phyloP scores from a whole-genome alignment of 306 rosid species.

The Quercus glauca region DNA sequence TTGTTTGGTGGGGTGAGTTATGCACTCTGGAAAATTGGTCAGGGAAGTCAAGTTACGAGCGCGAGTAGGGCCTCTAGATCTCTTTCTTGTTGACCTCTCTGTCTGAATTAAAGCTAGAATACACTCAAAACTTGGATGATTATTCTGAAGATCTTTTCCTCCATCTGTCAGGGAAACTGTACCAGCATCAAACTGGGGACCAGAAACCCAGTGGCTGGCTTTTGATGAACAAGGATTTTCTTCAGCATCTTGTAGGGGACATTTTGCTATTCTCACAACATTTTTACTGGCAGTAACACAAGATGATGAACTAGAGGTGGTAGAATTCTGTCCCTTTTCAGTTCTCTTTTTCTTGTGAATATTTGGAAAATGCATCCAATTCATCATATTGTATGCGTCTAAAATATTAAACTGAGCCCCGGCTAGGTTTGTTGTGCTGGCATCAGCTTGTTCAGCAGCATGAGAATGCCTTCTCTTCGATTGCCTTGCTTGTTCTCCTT shows the following conservation, averaged over 20 bases:
- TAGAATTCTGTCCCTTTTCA: slow-evolving; percentile 35
- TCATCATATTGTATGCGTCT: slow-evolving; percentile 28
- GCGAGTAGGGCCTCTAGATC: slow-evolving; percentile 47
- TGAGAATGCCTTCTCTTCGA: slow-evolving; percentile 31
- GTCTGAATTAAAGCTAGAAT: slow-evolving; percentile 28
- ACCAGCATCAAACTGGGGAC: slow-evolving; percentile 25
- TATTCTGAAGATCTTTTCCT: slow-evolving; percentile 16
- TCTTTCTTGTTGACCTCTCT: slow-evolving; percentile 44
- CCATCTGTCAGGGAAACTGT: slow-evolving; percentile 19
- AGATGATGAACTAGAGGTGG: slow-evolving; percentile 14
- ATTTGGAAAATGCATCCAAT: slow-evolving; percentile 37
- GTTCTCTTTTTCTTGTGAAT: slow-evolving; percentile 51
- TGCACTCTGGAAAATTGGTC: slow-evolving; percentile 27
- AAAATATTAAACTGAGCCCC: slow-evolving; percentile 38
- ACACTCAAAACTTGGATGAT: slow-evolving; percentile 30
- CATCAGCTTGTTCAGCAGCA: slow-evolving; percentile 21
- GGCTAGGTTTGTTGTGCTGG: slow-evolving; percentile 30
- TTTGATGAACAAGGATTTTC: slow-evolving; percentile 31
- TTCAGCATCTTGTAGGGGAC: slow-evolving; percentile 22
- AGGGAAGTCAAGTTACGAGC: slow-evolving; percentile 34
- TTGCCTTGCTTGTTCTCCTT: slow-evolving; percentile 20
- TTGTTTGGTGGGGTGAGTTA: slow-evolving; percentile 26
- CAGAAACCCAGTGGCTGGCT: slow-evolving; percentile 27
- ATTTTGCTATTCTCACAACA: slow-evolving; percentile 12
- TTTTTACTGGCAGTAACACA: slow-evolving; percentile 22